Evolutionary conservation across 257 asterid genomes (phyloP), one percentile per base, ranked within the genome.

Genomic region (Nicotiana undulata): DNA sequence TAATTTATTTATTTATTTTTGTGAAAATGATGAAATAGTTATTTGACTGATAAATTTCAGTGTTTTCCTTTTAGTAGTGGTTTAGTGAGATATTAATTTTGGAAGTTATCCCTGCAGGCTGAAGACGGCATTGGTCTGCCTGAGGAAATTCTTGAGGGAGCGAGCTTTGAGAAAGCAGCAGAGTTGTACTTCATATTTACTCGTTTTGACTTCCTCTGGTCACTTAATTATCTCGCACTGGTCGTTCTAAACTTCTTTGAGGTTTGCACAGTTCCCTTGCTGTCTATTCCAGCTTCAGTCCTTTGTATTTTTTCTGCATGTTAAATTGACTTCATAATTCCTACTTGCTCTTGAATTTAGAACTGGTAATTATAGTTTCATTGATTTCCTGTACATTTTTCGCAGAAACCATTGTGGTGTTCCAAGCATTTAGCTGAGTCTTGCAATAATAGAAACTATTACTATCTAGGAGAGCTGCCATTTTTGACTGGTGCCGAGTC

Each of bases 361-460:
- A 49, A 74, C 79, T 26, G 44, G 13, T 2, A 49, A 24, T 49
- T 49, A 2, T 13, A 16, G 63, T 49, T 7, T 74, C 79, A 49
- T 34, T 26, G 28, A 26, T 49, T 74, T 74, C 78, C 79, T 74
- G 61, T 74, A 15, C 40, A 16, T 46, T 49, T 74, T 49, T 84
- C 76, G 86, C 98, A 96, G 99, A 94, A 90, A 90, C 99, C 99
- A 83, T 85, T 96, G 81, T 96, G 99, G 99, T 96, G 99, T 87
- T 82, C 90, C 81, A 85, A 83, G 86, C 83, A 87, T 58, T 85
- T 88, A 63, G 80, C 78, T 5, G 81, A 80, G 81, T 74, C 89
- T 74, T 96, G 99, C 91, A 89, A 87, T 78, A 34, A 91, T 61
- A 89, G 97, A 90, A 91, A 63, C 9, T 96, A 89, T 89, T 96